These are phyloP conservation scores for Cladosporium halotolerans DNA, from an alignment of 2,329 filamentous ascomycete genomes.

Conservation along the genomic window DNA sequence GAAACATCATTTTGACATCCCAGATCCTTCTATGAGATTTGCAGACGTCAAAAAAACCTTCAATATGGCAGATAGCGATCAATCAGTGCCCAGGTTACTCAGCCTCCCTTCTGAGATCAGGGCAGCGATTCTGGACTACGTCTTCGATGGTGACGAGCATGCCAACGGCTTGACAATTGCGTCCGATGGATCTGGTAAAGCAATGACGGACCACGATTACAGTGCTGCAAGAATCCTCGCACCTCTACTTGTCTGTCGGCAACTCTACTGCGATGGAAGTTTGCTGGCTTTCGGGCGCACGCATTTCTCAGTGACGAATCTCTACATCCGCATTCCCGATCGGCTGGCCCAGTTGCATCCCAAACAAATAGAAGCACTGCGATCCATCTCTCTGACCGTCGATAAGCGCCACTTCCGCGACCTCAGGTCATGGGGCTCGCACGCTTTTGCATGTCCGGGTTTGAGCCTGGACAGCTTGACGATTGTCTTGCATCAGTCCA, in stretches of 20 bases:
- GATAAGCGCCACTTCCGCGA: slow-evolving; percentile 28
- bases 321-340: slow-evolving; percentile 27
- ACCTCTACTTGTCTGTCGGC: slow-evolving; percentile 34
- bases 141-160: slow-evolving; percentile 17
- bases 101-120: slow-evolving; percentile 33
- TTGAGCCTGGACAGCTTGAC: slow-evolving; percentile 31
- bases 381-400: slow-evolving; percentile 28
- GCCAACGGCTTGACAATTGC: slow-evolving; percentile 11
- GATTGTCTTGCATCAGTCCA: slow-evolving; percentile 27
- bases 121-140: slow-evolving; percentile 29
- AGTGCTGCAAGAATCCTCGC: slow-evolving; percentile 23
- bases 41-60: no score
- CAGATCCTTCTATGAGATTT: no score
- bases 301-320: slow-evolving; percentile 31
- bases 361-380: slow-evolving; percentile 27
- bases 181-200: slow-evolving; percentile 15
- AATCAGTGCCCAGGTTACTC: slow-evolving; percentile 16
- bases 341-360: slow-evolving; percentile 21
- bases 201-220: slow-evolving; percentile 26
- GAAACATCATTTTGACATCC: no score
- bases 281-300: slow-evolving; percentile 32
- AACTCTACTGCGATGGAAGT: slow-evolving; percentile 32
- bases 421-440: slow-evolving; percentile 27
- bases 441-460: slow-evolving; percentile 28
- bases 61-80: neutral